These are phyloP conservation scores for Cyathus striatus DNA, from an alignment of 768 basidiomycete species.

Conservation along the genomic window DNA sequence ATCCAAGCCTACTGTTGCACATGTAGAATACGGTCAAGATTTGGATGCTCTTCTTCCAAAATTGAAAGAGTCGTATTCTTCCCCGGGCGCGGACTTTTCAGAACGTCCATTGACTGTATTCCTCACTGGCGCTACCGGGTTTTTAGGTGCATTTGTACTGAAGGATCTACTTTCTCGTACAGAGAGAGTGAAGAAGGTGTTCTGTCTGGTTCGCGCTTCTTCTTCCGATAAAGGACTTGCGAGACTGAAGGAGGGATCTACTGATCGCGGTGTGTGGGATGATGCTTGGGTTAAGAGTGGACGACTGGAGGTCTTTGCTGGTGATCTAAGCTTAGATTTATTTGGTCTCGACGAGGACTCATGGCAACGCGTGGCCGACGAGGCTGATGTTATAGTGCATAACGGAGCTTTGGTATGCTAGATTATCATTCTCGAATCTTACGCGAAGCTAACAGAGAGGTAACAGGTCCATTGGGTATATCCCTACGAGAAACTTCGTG, in stretches of 20 bases:
- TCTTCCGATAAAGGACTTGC: constrained; percentile 54
- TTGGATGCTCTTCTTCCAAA: constrained; percentile 54
- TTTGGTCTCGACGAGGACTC: constrained; percentile 65
- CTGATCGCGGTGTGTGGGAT: constrained; percentile 84
- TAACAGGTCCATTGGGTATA: constrained; percentile 96
- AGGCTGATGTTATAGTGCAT: constrained; percentile 83
- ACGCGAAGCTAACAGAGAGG: background rate
- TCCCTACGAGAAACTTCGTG: constrained; percentile 89
- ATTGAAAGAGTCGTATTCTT: constrained; percentile 57
- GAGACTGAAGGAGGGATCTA: constrained; percentile 66
- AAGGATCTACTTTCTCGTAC: constrained; percentile 65
- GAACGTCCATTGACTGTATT: constrained; percentile 69
- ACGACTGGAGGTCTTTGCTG: constrained; percentile 73
- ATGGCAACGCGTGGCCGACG: constrained; percentile 65
- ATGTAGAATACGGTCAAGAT: constrained; percentile 78
- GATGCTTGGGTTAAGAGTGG: constrained; percentile 70
- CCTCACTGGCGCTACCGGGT: constrained; percentile 96
- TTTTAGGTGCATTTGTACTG: constrained; percentile 91
- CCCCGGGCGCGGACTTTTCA: constrained; percentile 53
- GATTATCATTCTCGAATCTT: background rate
- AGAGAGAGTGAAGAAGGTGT: constrained; percentile 73
- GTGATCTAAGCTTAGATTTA: constrained; percentile 71
- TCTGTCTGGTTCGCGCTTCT: constrained; percentile 85
- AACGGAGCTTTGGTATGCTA: constrained; percentile 80
- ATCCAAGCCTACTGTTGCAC: constrained; percentile 16